A percentile compares a stretch with the other conserved stretches of the same genome.
These are phyloP conservation scores for Peronospora tabacina DNA, from an alignment of 352 stramenopile species.

Conservation along the genomic window DNA sequence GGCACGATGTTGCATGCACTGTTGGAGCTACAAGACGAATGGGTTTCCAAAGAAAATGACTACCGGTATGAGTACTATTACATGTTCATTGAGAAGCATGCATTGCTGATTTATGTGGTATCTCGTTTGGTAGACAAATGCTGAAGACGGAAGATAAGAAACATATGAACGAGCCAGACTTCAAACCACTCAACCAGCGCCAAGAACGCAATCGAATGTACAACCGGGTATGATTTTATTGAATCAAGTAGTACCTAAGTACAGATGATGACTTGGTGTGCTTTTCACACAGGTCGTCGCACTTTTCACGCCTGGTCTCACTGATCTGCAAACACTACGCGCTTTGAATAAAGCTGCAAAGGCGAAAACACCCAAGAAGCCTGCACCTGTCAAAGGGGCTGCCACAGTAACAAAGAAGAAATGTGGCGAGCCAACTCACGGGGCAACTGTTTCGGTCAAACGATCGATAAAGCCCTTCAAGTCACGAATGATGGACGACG, in stretches of 20 bases:
- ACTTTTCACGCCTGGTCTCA: constrained; percentile 52
- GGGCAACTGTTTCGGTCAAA: constrained; percentile 27
- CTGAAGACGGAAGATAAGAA: constrained; percentile 88
- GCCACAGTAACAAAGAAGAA: constrained; percentile 40
- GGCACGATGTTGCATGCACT: constrained; percentile 43
- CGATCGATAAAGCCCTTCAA: constrained; percentile 69
- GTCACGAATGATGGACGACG: constrained; percentile 67
- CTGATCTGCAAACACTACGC: constrained; percentile 60
- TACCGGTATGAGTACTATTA: constrained; percentile 38
- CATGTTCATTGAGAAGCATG: not conserved
- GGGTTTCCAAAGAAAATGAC: constrained; percentile 82
- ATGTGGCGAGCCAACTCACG: constrained; percentile 9
- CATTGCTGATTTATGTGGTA: constrained; percentile 1
- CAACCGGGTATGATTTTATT: constrained; percentile 41
- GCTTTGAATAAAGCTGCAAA: constrained; percentile 63
- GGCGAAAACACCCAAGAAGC: constrained; percentile 47
- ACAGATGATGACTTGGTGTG: not conserved
- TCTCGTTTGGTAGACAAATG: constrained; percentile 54
- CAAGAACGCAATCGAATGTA: constrained; percentile 84
- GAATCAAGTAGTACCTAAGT: not conserved
- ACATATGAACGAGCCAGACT: constrained; percentile 67
- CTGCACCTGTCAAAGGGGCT: constrained; percentile 16
- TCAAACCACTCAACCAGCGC: constrained; percentile 56
- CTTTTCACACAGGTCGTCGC: constrained; percentile 35
- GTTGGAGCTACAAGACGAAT: constrained; percentile 59